A percentile compares a stretch with the other conserved stretches of the same genome.
Conservation (phyloP, 2,329 filamentous ascomycete species). For the Hirsutella rhossiliensis region DNA sequence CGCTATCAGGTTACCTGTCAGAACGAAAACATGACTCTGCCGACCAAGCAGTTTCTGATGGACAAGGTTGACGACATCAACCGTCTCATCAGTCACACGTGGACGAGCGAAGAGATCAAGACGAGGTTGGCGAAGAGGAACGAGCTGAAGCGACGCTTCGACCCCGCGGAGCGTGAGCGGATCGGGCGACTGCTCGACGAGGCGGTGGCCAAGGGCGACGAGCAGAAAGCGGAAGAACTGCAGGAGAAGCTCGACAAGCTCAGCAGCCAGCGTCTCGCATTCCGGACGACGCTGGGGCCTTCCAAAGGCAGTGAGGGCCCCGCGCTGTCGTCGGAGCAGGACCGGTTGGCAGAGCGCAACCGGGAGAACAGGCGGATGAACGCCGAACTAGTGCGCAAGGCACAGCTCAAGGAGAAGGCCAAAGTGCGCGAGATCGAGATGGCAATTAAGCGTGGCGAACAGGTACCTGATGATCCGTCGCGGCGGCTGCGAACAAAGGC, state of each 20-base stretch:
- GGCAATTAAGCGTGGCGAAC: conserved; percentile 51
- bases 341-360: conserved; percentile 75
- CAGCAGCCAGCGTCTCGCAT: conserved; percentile 60
- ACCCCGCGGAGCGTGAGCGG: conserved; percentile 54
- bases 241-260: conserved; percentile 51
- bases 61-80: conserved; percentile 75
- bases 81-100: conserved; percentile 62
- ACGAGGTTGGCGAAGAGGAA: conserved; percentile 64
- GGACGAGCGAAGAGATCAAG: conserved; percentile 73
- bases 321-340: conserved; percentile 51
- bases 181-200: conserved; percentile 53
- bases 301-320: conserved; percentile 38
- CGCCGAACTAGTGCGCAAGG: conserved; percentile 79
- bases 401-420: conserved; percentile 70
- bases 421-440: conserved; percentile 47
- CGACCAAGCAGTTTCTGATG: conserved; percentile 57
- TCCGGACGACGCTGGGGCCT: conserved; percentile 49
- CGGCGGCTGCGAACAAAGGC: conserved; percentile 54
- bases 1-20: conserved; percentile 67
- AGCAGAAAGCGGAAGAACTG: conserved; percentile 39
- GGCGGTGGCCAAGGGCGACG: conserved; percentile 52
- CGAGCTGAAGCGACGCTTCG: conserved; percentile 52
- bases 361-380: conserved; percentile 74
- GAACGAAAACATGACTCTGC: conserved; percentile 59
- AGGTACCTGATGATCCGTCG: conserved; percentile 43